A percentile compares a stretch with the other conserved stretches of the same genome.
These are phyloP conservation scores for Galerina sulciceps DNA, from an alignment of 768 basidiomycete genomes.

Conservation along the genomic window DNA sequence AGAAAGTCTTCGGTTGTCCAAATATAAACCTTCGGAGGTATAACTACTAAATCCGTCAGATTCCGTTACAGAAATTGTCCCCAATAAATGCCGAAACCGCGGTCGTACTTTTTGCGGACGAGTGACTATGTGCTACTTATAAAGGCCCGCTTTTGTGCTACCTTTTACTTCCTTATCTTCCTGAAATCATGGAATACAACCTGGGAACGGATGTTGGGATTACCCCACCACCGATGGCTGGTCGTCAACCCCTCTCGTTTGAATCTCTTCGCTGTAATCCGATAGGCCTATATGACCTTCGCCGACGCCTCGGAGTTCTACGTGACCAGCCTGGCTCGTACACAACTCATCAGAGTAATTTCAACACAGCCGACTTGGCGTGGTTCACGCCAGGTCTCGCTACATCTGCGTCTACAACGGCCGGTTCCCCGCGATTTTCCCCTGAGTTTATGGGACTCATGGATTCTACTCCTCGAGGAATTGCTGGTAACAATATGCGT, in stretches of 20 bases:
- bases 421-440: not conserved
- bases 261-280: not conserved
- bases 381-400: not conserved
- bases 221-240: not conserved
- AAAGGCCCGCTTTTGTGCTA: too few species aligned
- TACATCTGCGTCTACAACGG: not conserved
- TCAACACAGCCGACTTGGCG: not conserved
- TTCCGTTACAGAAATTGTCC: too few species aligned
- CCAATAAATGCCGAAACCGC: too few species aligned
- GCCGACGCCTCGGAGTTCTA: not conserved
- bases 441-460: not conserved
- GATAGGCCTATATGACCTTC: not conserved
- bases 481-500: not conserved
- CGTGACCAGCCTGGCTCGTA: not conserved
- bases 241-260: not conserved
- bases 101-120: too few species aligned
- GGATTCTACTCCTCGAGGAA: not conserved
- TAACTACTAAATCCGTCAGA: too few species aligned
- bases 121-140: too few species aligned
- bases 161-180: too few species aligned
- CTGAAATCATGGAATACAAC: too few species aligned
- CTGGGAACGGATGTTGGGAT: not conserved
- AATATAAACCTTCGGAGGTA: too few species aligned
- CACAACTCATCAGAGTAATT: not conserved
- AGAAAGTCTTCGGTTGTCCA: too few species aligned